Evolutionary conservation across 768 basidiomycete genomes (phyloP), one percentile per base, ranked within the genome.

Genomic region (Cystobasidium onofrii): DNA sequence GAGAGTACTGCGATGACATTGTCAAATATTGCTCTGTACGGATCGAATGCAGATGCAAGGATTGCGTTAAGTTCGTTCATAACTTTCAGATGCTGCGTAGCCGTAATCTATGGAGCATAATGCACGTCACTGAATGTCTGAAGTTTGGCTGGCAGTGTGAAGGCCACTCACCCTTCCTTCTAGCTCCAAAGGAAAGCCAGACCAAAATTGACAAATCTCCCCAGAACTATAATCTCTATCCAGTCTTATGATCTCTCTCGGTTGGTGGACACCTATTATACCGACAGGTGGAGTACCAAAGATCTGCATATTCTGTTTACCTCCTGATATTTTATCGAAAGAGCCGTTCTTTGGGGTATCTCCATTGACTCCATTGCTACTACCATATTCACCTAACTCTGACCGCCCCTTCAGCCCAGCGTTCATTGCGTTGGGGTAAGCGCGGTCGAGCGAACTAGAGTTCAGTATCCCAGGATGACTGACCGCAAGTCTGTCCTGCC

Each of bases 221-320:
- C 95, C 96, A 0, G 88, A 88, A 17, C 84, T 86, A 80, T 96
- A 99, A 81, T 99, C 96, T 66, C 96, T 83, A 81, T 98, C 95
- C 50, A 99, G 83, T 55, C 95, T 85, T 64, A 99, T 83, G 7
- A 99, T 86, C 83, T 97, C 95, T 66, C 94, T 87, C 18, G 95
- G 94, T 77, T 91, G 88, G 80, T 96, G 91, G 27, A 88, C 82
- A 1, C 93, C 94, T 73, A 98, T 89, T 64, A 88, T 88, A 0
- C 95, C 95, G 6, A 89, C 82, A 10, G 91, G 91, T 1, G 84
- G 82, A 0, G 89, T 90, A 1, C 91, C 90, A 23, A 75, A 79
- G 0, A 78, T 63, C 23, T 64, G 43, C 29, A 52, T 54, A 46
- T 43, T 6, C 10, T 43, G 65, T 67, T 43, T 43, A 12, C 39